Evolutionary conservation across 805 yeast genomes (phyloP).

Genomic region (Zygosaccharomyces bailii): DNA sequence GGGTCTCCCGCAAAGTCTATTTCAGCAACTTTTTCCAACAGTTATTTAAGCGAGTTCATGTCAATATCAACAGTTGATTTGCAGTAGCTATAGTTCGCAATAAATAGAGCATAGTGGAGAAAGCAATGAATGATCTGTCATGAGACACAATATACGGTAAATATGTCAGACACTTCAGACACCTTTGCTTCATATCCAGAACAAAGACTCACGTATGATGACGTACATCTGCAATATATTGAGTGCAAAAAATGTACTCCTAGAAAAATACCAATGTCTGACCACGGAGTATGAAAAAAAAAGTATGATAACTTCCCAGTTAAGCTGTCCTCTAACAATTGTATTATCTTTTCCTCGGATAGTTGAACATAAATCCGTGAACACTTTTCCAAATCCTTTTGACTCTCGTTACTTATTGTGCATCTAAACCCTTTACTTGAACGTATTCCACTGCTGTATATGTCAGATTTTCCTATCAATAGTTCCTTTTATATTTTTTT

Average conservation of each 20-base stretch:
- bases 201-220: not conserved
- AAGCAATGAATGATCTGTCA: not conserved
- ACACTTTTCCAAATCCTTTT: not conserved
- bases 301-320: constrained; percentile 4
- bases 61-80: not conserved
- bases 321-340: not conserved
- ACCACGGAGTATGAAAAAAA: not conserved
- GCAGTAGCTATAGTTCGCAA: not conserved
- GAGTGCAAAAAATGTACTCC: not conserved
- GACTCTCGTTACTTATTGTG: not conserved
- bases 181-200: not conserved
- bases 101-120: not conserved
- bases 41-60: not conserved
- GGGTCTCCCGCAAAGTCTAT: not conserved
- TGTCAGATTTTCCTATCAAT: not conserved
- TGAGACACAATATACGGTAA: not conserved
- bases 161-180: not conserved
- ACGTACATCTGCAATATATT: not conserved
- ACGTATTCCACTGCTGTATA: not conserved
- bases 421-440: not conserved
- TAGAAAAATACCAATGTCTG: not conserved
- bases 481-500: not conserved
- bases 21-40: not conserved
- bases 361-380: not conserved
- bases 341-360: constrained; percentile 1